Base-by-base conservation (phyloP, 106 monocot species). In the Narthecium ossifragum region DNA sequence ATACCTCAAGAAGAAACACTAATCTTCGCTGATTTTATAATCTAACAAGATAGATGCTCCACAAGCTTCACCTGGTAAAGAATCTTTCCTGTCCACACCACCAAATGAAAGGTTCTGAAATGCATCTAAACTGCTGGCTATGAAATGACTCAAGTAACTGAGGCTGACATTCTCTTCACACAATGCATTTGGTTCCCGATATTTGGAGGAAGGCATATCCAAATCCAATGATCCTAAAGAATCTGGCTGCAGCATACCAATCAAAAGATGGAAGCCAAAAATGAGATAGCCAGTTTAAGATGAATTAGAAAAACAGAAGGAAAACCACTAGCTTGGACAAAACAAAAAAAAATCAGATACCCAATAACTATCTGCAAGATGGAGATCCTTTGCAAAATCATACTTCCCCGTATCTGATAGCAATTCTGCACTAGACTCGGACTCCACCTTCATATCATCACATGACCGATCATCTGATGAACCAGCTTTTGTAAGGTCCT, bases 141-240 rank as follows among this genome's bases (percentile, higher is more conserved):
- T 71, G 29, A 88, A 36, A 21, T 79, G 78, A 45, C 64, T 77
- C 58, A 90, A 52, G 47, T 73, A 73, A 51, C 74, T 53, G 2
- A 71, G 64, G 37, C 78, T 81, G 6, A 68, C 40, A 58, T 67
- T 72, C 26, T 91, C 98, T 8, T 73, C 74, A 20, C 84, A 70
- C 37, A 73, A 52, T 21, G 85, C 26, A 49, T 90, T 78, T 46
- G 78, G 71, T 9, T 62, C 63, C n/a, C 67, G 63, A 51, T 70
- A 98, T 98, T 64, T 90, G 21, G 80, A 37, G 7, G 74, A 55
- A 24, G 86, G 76, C 27, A 83, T 64, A 15, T 91, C 98, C 69
- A 98, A 63, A 52, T 91, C 98, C 54, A 90, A 50, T 18, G 78
- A 74, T 29, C 91, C 87, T 29, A 91, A 76, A 41, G 90, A 98